Conservation (phyloP, 371 early-diverging fungal species). For the Batkoa obscura region DNA sequence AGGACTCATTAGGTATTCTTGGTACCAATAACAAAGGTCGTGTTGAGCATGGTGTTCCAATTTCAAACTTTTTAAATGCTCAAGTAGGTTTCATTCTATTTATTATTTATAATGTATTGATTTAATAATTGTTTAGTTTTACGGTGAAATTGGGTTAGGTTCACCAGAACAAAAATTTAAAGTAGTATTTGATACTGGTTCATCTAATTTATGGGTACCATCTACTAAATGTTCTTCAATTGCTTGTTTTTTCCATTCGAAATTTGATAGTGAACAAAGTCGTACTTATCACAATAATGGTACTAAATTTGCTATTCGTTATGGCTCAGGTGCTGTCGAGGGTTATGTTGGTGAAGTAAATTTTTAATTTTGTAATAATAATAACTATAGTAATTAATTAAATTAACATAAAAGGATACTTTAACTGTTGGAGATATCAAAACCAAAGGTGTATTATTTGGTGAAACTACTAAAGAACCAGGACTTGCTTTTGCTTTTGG, state of each 20-base stretch:
- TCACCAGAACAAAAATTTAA: conserved; percentile 75
- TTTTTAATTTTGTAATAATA: too few relatives aligned
- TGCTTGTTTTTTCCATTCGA: conserved; percentile 80
- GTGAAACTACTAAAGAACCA: conserved; percentile 81
- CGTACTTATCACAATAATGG: conserved; percentile 60
- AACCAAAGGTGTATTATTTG: conserved; percentile 57
- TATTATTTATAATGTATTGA: conserved; percentile 5
- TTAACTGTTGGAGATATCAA: conserved; percentile 50
- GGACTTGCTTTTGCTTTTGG: conserved; percentile 74
- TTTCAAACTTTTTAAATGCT: conserved; percentile 88
- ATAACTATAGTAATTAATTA: conserved; percentile 2
- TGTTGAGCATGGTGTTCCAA: conserved; percentile 57
- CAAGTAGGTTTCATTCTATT: conserved; percentile 27
- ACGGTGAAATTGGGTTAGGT: conserved; percentile 65
- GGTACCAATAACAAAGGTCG: conserved; percentile 29
- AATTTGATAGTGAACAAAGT: conserved; percentile 58
- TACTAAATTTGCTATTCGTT: conserved; percentile 75
- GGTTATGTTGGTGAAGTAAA: conserved; percentile 60
- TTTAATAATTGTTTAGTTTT: conserved; percentile 38
- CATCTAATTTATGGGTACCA: conserved; percentile 92
- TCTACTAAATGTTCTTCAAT: conserved; percentile 80
- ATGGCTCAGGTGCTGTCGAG: conserved; percentile 84
- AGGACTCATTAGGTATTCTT: conserved; percentile 20
- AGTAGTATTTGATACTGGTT: conserved; percentile 89
- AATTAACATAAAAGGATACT: conserved; percentile 24